Evolutionary conservation across 768 basidiomycete species (phyloP), one percentile per base, ranked within the genome.

Genomic region (Amanita fuliginea): DNA sequence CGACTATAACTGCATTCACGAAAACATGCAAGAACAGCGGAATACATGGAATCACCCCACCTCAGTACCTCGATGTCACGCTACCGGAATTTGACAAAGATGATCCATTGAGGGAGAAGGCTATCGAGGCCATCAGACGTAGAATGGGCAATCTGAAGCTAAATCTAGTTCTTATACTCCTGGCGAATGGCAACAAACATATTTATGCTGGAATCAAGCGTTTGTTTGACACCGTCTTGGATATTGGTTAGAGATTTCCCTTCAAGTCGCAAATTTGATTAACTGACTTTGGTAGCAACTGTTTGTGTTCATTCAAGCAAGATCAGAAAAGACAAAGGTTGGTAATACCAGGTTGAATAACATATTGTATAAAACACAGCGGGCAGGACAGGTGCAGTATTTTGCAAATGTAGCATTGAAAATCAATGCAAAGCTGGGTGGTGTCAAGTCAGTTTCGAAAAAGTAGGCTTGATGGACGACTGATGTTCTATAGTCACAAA

Each of bases 331-430:
- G 80, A 79, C 67, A 77, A 64, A 54, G 81, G 80, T 67, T 10
- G 51, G 58, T 51, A 61, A 60, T 9, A 51, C 53, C n/a, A 69
- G 66, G 54, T 65, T 36, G n/a, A 14, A 7, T n/a, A 19, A 1
- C 36, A 18, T 22, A 14, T 47, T 26, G 56, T 65, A 1, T 60
- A 61, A 39, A 24, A 40, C n/a, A 39, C 66, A 65, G 11, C 40
- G 22, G 37, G 6, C 45, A 72, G 80, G 81, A 10, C 83, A 86
- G 55, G 49, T 65, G 9, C 73, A 77, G 53, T 91, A 89, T 59
- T 85, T 85, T 47, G 84, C 86, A 11, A 91, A 89, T 57, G 81
- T 90, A 40, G 82, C 84, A 2, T 65, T 91, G 47, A 90, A 91
- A 59, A 73, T 90, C 43, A 92, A 92, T 58, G 79, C 80, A 63